A percentile compares a stretch with the other conserved stretches of the same genome.
Conservation (phyloP, 768 basidiomycete genomes). For the Pulveroboletus frians region DNA sequence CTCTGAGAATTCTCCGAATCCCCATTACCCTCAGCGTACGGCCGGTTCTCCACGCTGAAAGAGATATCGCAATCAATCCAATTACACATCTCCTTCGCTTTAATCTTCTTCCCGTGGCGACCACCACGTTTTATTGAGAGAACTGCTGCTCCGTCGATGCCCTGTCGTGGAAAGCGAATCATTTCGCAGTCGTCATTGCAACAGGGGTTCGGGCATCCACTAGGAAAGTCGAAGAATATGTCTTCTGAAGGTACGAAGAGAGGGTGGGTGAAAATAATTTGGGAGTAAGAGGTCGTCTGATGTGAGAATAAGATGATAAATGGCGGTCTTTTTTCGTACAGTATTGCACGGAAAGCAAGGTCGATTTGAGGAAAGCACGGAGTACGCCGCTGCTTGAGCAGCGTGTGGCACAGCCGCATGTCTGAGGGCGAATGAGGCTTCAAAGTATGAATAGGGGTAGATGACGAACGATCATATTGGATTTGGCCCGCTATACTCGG, state of each 20-base stretch:
- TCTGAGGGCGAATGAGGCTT: conserved; percentile 31
- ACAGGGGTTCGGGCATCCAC: conserved; percentile 72
- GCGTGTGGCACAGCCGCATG: conserved; percentile 63
- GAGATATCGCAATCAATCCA: conserved; percentile 71
- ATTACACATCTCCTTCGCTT: conserved; percentile 67
- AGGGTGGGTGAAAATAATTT: conserved; percentile 72
- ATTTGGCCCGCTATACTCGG: conserved; percentile 63
- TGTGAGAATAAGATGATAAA: conserved; percentile 77
- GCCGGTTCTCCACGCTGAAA: conserved; percentile 44
- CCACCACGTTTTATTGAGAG: conserved; percentile 58
- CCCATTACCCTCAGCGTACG: conserved; percentile 35
- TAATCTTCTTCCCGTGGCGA: conserved; percentile 44
- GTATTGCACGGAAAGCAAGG: conserved; percentile 67
- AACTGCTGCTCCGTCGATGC: conserved; percentile 55
- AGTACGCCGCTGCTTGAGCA: conserved; percentile 63
- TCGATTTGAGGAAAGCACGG: conserved; percentile 83
- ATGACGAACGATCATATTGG: conserved; percentile 60
- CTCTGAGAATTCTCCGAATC: conserved; percentile 45
- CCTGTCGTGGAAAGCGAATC: conserved; percentile 70
- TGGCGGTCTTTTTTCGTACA: conserved; percentile 70
- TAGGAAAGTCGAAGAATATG: conserved; percentile 73
- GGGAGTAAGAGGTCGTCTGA: conserved; percentile 75
- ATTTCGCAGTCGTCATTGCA: conserved; percentile 81
- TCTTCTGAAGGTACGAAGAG: conserved; percentile 67
- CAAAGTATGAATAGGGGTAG: neutral